Conservation (phyloP, 306 rosid genomes). For the Prunus campanulata region DNA sequence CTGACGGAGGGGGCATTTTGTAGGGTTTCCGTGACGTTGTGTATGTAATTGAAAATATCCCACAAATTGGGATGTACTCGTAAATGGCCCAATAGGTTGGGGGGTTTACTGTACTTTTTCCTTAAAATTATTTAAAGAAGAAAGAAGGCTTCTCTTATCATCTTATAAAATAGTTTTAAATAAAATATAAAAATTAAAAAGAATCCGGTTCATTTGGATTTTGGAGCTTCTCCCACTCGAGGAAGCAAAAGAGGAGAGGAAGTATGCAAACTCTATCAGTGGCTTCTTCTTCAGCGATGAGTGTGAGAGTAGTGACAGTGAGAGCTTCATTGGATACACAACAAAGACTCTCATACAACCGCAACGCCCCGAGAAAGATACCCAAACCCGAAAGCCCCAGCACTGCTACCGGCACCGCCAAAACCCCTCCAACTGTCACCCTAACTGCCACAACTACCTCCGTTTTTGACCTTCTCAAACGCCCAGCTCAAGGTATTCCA, state of each 20-base stretch:
- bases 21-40: no score
- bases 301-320: constrained; percentile 19
- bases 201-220: background rate
- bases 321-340: constrained; percentile 76
- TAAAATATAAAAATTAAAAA: background rate
- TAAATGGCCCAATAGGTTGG: no score
- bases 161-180: background rate
- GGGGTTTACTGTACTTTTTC: no score
- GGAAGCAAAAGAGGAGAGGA: background rate
- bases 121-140: no score
- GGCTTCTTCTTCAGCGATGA: constrained; percentile 16
- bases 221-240: background rate
- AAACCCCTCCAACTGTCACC: constrained; percentile 25
- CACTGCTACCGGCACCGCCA: constrained; percentile 12
- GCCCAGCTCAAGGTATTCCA: constrained; percentile 35
- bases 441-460: constrained; percentile 36
- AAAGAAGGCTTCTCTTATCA: no score
- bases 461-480: constrained; percentile 66
- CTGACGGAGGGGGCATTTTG: no score
- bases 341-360: constrained; percentile 70
- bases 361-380: constrained; percentile 72
- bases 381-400: constrained; percentile 28
- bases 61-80: no score
- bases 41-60: no score
- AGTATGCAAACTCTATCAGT: constrained; percentile 37